These are phyloP conservation scores for Fusarium albidum DNA, from an alignment of 2,329 filamentous ascomycete species.

Conservation along the genomic window DNA sequence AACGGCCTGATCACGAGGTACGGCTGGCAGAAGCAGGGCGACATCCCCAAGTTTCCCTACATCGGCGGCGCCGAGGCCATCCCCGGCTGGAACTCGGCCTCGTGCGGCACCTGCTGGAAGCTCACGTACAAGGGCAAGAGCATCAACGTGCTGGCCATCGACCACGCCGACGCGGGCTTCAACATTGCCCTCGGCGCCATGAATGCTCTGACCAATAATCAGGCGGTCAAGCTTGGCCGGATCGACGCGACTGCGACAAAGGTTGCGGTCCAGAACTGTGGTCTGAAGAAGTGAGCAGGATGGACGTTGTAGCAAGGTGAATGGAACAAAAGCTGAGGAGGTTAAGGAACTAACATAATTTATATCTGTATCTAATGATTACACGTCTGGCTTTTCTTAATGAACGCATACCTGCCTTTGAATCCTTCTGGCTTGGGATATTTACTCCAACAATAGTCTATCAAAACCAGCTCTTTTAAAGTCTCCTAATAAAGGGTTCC, in stretches of 20 bases:
- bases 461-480: no score
- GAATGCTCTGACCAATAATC: constrained; percentile 61
- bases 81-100: constrained; percentile 61
- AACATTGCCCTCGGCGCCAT: constrained; percentile 64
- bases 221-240: constrained; percentile 58
- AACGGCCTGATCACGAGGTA: constrained; percentile 72
- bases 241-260: constrained; percentile 58
- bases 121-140: constrained; percentile 59
- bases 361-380: no score
- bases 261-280: constrained; percentile 55
- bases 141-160: constrained; percentile 65
- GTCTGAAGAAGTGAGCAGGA: constrained; percentile 6
- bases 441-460: no score
- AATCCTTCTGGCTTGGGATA: no score
- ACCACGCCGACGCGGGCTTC: constrained; percentile 58
- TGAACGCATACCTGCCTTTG: no score
- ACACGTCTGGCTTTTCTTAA: no score
- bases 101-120: constrained; percentile 68
- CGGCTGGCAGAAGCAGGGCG: constrained; percentile 63
- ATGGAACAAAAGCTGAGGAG: no score
- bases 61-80: constrained; percentile 63
- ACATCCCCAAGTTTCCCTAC: constrained; percentile 60
- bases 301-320: no score
- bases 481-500: no score
- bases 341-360: no score